These are phyloP conservation scores for Geranomyces michiganensis DNA, from an alignment of 192 early-diverging fungal species.

Conservation along the genomic window DNA sequence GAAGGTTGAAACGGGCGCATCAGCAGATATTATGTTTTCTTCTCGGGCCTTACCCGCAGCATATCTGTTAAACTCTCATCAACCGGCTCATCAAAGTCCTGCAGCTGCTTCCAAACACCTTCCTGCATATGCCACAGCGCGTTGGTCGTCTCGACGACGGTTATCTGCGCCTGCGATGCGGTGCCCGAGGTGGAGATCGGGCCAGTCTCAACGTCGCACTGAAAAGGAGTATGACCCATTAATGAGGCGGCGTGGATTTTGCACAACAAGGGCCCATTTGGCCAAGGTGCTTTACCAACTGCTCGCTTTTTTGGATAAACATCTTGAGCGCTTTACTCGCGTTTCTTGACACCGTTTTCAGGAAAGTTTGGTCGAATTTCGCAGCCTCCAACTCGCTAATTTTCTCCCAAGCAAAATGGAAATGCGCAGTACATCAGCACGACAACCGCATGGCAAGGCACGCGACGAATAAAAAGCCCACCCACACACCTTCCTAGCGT, in stretches of 20 bases:
- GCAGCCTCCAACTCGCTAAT: slow-evolving; percentile 65
- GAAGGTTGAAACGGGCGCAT: too few relatives aligned
- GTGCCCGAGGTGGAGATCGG: slow-evolving; percentile 41
- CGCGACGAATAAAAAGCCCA: too few relatives aligned
- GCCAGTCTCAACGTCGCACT: slow-evolving; percentile 10
- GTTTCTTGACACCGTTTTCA: slow-evolving; percentile 57
- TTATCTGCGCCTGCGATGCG: slow-evolving; percentile 46
- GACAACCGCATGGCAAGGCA: too few relatives aligned
- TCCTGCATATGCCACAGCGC: slow-evolving; percentile 63
- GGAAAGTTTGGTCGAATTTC: slow-evolving; percentile 62
- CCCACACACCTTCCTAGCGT: slow-evolving; percentile 57
- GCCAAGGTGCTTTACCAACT: slow-evolving; percentile 43
- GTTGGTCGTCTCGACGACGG: slow-evolving; percentile 67
- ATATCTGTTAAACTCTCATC: slow-evolving; percentile 56
- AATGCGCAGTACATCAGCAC: too few relatives aligned
- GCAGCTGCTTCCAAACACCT: slow-evolving; percentile 59
- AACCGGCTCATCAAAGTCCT: slow-evolving; percentile 57
- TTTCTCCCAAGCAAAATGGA: too few relatives aligned
- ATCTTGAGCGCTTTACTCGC: slow-evolving; percentile 60
- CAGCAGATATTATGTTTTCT: too few relatives aligned
- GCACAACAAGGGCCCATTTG: neutral
- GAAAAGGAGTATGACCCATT: neutral
- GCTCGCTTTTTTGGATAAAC: slow-evolving; percentile 61
- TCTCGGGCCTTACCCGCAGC: slow-evolving; percentile 42
- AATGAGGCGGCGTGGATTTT: too few relatives aligned